Evolutionary conservation across 352 stramenopile species (phyloP).

Genomic region (Thraustotheca clavata): DNA sequence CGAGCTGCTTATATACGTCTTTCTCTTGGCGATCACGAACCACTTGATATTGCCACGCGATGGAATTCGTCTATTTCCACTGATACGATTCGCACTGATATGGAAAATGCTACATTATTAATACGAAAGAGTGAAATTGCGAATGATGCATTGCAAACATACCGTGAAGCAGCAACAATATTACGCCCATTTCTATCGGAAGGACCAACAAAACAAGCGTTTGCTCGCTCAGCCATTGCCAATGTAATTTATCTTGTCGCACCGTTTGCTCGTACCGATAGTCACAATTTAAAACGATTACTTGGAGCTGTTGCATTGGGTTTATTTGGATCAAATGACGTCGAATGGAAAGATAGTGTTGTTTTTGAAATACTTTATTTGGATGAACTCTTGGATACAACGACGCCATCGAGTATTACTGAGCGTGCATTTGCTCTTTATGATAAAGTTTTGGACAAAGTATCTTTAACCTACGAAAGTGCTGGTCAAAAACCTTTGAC

Average conservation of each 20-base stretch:
- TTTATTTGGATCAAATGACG: neutral
- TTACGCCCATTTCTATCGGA: neutral
- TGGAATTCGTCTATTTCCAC: neutral
- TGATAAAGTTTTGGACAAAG: neutral
- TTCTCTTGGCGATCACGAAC: neutral
- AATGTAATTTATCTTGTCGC: constrained; percentile 4
- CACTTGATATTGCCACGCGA: neutral
- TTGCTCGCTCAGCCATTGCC: neutral
- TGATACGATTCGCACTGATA: neutral
- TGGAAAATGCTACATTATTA: neutral
- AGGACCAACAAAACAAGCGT: neutral
- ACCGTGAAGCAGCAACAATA: neutral
- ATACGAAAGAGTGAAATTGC: neutral
- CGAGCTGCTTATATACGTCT: constrained; percentile 2
- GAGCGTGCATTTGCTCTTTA: constrained; percentile 13
- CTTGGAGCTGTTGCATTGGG: neutral
- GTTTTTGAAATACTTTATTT: constrained; percentile 2
- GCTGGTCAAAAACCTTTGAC: neutral
- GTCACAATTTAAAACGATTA: neutral
- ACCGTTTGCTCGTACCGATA: neutral
- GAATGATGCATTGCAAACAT: neutral
- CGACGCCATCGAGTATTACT: neutral
- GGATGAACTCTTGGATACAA: neutral
- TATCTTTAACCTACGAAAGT: neutral
- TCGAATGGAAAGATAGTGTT: neutral